Evolutionary conservation across 352 stramenopile genomes (phyloP), one percentile per base, ranked within the genome.

Genomic region (Hyaloperonospora brassicae): DNA sequence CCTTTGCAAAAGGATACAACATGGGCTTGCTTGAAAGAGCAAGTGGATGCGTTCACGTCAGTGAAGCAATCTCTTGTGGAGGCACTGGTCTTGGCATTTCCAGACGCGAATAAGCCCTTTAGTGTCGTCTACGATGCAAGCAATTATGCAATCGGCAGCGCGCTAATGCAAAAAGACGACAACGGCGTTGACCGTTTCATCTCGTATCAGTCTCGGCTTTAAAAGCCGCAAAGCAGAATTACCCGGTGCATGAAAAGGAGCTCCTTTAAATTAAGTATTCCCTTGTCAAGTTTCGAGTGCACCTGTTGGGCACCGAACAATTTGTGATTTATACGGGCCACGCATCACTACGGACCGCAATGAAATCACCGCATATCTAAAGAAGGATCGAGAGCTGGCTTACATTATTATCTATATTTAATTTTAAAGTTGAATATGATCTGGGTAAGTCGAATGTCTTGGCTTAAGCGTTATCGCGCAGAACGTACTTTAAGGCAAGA

Each of bases 1-100:
- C 39, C 5, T 11, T 11, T 25, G 12, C 22, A 23, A 41, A 44
- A 44, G 39, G n/a, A 23, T 44, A n/a, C 14, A 44, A 2, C 2
- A 44, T 44, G 39, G 14, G 4, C n/a, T 24, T 24, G 39, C 1
- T 23, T n/a, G n/a, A 44, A 31, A n/a, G 39, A 44, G 39, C 13
- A 44, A 44, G 39, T 11, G 11, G 9, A 9, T 23, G n/a, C 39
- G 14, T 24, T 24, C 39, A 44, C 14, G 10, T 23, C 39, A 44
- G 39, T 44, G n/a, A 25, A 44, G 39, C 8, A 44, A 43, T 43
- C 10, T 44, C 39, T 24, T 44, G 39, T 44, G 23, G 39, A 44
- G 39, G 1, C 11, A 44, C 39, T n/a, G n/a, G 2, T 44, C 39
- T 6, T 44, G 14, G 39, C 12, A 41, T 41, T 41, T 9, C 36